Percentiles rank a stretch among this genome's conserved stretches.
Evolutionary conservation across 1,284 basidiomycete species (phyloP).

Genomic region (Chalciporus sp.): DNA sequence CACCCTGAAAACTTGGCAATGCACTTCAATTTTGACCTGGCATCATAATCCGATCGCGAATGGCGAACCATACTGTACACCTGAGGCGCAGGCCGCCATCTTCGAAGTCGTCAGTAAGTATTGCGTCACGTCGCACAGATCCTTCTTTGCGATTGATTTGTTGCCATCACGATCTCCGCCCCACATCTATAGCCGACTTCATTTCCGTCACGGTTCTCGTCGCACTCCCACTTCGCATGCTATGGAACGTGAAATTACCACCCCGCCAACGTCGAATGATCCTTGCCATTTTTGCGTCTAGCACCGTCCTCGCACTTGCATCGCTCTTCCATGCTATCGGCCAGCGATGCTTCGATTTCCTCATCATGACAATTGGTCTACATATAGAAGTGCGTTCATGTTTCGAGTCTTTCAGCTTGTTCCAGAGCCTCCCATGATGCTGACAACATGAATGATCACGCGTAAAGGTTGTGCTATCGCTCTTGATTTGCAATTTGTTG

Average conservation of each 20-base stretch:
- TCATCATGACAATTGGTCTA: background rate
- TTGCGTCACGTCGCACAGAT: background rate
- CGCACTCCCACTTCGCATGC: background rate
- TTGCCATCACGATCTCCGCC: too few relatives aligned
- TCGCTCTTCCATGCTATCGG: background rate
- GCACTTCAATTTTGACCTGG: background rate
- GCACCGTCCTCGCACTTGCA: too few relatives aligned
- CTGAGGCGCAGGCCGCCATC: too few relatives aligned
- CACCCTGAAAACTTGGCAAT: too few relatives aligned
- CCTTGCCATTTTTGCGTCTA: too few relatives aligned
- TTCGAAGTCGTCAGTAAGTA: background rate
- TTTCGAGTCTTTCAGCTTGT: background rate
- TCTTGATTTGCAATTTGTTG: background rate
- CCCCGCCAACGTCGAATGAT: background rate
- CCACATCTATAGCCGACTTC: background rate
- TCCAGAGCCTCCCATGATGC: too few relatives aligned
- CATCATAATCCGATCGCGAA: background rate
- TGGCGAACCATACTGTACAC: background rate
- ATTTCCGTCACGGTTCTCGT: background rate
- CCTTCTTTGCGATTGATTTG: background rate
- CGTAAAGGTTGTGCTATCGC: background rate
- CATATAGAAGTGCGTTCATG: background rate
- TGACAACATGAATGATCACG: too few relatives aligned
- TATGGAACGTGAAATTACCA: background rate
- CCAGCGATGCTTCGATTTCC: background rate